Evolutionary conservation across 495 filamentous ascomycete species (phyloP).

Genomic region (Trichocladium antarcticum): DNA sequence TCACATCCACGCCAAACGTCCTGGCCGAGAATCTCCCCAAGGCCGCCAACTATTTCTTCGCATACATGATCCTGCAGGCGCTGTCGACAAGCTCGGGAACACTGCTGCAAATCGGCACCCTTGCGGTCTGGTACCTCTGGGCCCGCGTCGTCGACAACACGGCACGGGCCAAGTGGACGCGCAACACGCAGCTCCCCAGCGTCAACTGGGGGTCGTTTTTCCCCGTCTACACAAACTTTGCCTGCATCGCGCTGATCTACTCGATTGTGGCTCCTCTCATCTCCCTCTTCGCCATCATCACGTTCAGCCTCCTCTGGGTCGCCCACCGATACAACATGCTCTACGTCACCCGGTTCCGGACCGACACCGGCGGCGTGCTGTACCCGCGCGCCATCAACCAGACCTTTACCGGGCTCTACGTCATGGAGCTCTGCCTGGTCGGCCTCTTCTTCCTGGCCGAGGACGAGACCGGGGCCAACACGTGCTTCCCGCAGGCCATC

Average conservation of each 20-base stretch:
- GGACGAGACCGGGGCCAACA: slow-evolving; percentile 45
- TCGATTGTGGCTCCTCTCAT: slow-evolving; percentile 84
- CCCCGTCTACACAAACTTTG: slow-evolving; percentile 90
- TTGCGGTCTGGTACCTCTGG: slow-evolving; percentile 72
- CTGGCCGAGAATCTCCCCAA: slow-evolving; percentile 75
- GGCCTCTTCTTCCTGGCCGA: slow-evolving; percentile 83
- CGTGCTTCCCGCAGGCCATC: slow-evolving; percentile 73
- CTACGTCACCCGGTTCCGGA: slow-evolving; percentile 83
- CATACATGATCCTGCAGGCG: slow-evolving; percentile 92
- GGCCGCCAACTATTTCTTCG: slow-evolving; percentile 95
- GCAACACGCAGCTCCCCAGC: slow-evolving; percentile 65
- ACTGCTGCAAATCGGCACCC: slow-evolving; percentile 67
- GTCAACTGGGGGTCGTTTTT: slow-evolving; percentile 92
- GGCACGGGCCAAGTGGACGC: slow-evolving; percentile 75
- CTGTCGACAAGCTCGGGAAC: slow-evolving; percentile 83
- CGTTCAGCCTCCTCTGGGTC: slow-evolving; percentile 89
- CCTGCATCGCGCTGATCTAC: slow-evolving; percentile 89
- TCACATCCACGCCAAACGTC: slow-evolving; percentile 50
- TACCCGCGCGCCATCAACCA: slow-evolving; percentile 94
- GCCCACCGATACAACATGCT: slow-evolving; percentile 94
- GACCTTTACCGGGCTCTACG: slow-evolving; percentile 85
- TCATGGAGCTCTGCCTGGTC: slow-evolving; percentile 85
- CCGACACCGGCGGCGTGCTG: slow-evolving; percentile 86
- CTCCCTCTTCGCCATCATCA: slow-evolving; percentile 85
- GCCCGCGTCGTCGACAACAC: slow-evolving; percentile 73